Base-by-base conservation (phyloP, 1,284 basidiomycete species). In the Rhizopogon hawkerae region DNA sequence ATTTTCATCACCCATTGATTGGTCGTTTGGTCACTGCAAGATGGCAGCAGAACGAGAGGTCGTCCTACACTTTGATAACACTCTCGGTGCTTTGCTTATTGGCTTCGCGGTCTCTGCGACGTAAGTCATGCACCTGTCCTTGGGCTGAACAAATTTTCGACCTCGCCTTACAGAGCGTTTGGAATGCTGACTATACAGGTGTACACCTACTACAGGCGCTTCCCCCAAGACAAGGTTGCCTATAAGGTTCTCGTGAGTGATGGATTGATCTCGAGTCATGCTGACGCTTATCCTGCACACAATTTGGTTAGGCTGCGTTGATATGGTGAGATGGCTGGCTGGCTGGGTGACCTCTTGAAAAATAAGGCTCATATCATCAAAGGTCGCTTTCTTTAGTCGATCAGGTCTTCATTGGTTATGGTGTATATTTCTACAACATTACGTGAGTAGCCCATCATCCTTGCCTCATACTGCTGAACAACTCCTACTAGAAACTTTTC, bases 171-270 rank as follows among this genome's bases (percentile, higher is more conserved):
- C 56, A 76, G 75, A 31, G 54, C 71, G 16, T 69, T 70, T 57
- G 81, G 81, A 10, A 63, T 80, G 34, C 66, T 80, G 46, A 69
- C 74, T 38, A 68, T 72, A 33, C 81, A 83, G 58, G 65, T 70
- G 3, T 72, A 73, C 58, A 69, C 70, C 7, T 85, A 83, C 54
- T 79, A 75, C 57, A 65, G 66, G 54, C 70, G 73, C 18, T 85
- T 78, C 57, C 76, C 77, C 16, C 65, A 62, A 13, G 82, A 85
- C 62, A 69, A 70, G 51, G 29, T 54, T 2, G 67, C 67, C 5
- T 83, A 84, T 60, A 84, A 81, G 58, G 14, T 61, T 31, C 55
- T 81, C 57, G 82, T 84, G 57, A 57, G 78, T 71, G 38, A 44
- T 3, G 9, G 7, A 10, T 37, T 39, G 11, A 24, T 38, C 5